These are phyloP conservation scores for Yarrowia deformans DNA, from an alignment of 805 yeast genomes.

Conservation along the genomic window DNA sequence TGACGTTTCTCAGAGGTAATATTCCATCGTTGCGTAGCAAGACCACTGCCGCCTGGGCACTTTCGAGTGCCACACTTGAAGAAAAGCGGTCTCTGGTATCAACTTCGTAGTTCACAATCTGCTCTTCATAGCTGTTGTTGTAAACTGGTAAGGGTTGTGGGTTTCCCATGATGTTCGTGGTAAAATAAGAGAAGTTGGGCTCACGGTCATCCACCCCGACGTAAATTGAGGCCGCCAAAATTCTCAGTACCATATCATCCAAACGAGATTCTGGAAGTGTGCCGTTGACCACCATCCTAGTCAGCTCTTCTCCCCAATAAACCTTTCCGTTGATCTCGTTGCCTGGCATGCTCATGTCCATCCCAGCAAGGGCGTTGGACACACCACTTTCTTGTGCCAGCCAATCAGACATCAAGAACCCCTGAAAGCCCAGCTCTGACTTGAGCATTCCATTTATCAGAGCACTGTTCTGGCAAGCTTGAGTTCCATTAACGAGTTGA, in stretches of 20 bases:
- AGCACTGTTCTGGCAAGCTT: conserved; percentile 66
- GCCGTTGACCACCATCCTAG: conserved; percentile 62
- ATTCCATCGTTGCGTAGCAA: conserved; percentile 56
- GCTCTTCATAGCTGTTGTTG: neutral
- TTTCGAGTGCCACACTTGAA: conserved; percentile 58
- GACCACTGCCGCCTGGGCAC: conserved; percentile 65
- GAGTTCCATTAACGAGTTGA: conserved; percentile 62
- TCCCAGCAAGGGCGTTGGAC: conserved; percentile 62
- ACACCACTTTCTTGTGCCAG: conserved; percentile 66
- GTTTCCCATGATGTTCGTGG: conserved; percentile 57
- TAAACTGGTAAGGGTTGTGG: conserved; percentile 47
- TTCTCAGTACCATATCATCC: conserved; percentile 68
- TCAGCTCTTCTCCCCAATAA: conserved; percentile 64
- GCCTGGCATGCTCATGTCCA: conserved; percentile 70
- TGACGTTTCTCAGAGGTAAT: conserved; percentile 58
- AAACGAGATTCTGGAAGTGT: conserved; percentile 62
- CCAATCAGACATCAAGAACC: conserved; percentile 72
- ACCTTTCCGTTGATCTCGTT: conserved; percentile 50
- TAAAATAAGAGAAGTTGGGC: conserved; percentile 67
- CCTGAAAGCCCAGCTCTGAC: conserved; percentile 70
- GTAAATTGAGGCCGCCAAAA: conserved; percentile 58
- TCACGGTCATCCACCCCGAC: conserved; percentile 47
- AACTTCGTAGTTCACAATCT: conserved; percentile 59
- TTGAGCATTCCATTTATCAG: conserved; percentile 62
- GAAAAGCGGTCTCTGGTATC: conserved; percentile 59